phyloP scores from a whole-genome alignment of 2,329 filamentous ascomycete species.

The Neopestalotiopsis sp. region DNA sequence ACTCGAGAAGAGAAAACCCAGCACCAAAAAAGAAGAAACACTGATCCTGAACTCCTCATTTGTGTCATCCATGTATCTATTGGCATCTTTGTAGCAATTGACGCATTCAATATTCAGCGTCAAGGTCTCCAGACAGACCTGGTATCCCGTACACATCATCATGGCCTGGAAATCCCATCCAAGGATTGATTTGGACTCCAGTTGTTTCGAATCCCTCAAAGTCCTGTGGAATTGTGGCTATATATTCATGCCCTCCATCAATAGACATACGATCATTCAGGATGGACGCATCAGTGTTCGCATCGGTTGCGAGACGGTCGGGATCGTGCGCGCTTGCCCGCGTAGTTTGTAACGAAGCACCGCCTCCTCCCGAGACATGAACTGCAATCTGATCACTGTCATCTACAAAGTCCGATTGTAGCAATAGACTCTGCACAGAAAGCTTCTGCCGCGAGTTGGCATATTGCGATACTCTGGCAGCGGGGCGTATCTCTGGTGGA shows the following conservation, averaged over 20 bases:
- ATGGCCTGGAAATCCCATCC: conserved; percentile 18
- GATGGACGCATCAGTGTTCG: neutral
- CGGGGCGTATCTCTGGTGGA: conserved; percentile 21
- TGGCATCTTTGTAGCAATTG: neutral
- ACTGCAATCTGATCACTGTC: conserved; percentile 40
- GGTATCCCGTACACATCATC: conserved; percentile 17
- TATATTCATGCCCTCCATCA: conserved; percentile 8
- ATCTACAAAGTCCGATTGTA: conserved; percentile 45
- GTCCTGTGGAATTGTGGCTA: neutral
- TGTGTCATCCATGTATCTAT: neutral
- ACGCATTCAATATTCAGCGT: conserved; percentile 6
- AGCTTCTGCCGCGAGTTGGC: conserved; percentile 39
- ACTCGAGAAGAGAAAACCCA: no score
- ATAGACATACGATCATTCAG: conserved; percentile 15
- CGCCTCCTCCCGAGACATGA: neutral
- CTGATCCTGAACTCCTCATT: neutral
- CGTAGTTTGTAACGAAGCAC: neutral
- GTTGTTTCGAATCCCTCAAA: conserved; percentile 1
- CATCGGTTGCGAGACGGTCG: neutral
- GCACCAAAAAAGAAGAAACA: no score
- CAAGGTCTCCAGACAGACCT: conserved; percentile 11
- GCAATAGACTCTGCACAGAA: conserved; percentile 44
- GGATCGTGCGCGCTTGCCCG: neutral
- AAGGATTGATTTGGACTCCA: conserved; percentile 8
- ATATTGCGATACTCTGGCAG: conserved; percentile 32